phyloP scores from a whole-genome alignment of 2,329 filamentous ascomycete species.

The Myriosclerotinia curreyana region DNA sequence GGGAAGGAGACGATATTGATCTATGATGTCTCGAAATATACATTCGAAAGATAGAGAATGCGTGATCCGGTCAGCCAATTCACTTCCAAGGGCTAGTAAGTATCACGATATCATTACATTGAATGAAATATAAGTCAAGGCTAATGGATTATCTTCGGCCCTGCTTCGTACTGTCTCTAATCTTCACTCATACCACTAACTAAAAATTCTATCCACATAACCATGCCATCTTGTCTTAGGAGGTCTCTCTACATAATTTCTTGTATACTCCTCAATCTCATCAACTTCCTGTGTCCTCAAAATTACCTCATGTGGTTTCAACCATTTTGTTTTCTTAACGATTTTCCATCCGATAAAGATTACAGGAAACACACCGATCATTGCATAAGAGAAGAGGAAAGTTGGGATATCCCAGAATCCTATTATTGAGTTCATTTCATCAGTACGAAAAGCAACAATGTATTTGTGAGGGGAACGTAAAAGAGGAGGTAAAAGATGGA shows the following conservation, averaged over 20 bases:
- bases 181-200: constrained; percentile 14
- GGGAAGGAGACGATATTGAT: too few species aligned
- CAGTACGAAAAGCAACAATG: not conserved
- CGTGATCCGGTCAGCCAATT: too few species aligned
- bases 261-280: constrained; percentile 60
- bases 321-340: constrained; percentile 53
- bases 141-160: too few species aligned
- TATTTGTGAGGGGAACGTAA: not conserved
- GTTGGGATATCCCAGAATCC: constrained; percentile 55
- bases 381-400: constrained; percentile 59
- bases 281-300: constrained; percentile 51
- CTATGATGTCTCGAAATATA: too few species aligned
- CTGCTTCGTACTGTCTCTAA: too few species aligned
- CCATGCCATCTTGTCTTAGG: constrained; percentile 32
- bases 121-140: too few species aligned
- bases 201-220: constrained; percentile 32
- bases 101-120: too few species aligned
- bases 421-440: not conserved
- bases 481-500: not conserved
- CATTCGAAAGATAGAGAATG: too few species aligned
- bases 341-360: constrained; percentile 61
- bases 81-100: too few species aligned
- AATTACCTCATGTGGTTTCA: constrained; percentile 53
- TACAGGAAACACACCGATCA: constrained; percentile 58
- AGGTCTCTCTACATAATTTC: constrained; percentile 46